These are phyloP conservation scores for Casuarina glauca DNA, from an alignment of 306 rosid species.

Conservation along the genomic window DNA sequence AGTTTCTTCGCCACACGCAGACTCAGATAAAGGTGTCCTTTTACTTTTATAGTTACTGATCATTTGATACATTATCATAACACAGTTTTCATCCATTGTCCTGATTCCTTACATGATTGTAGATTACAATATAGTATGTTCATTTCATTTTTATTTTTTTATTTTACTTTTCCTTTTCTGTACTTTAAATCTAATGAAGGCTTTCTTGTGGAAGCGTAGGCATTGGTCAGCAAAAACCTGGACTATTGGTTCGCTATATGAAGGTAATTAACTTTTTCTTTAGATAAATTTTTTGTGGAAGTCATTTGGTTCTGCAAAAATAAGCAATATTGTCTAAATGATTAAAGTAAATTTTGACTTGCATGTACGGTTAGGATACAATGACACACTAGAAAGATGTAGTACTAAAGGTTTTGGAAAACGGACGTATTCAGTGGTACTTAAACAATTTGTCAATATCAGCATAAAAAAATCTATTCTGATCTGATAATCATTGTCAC, in stretches of 20 bases:
- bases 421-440: background rate
- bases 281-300: background rate
- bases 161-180: background rate
- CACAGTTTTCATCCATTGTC: too few species aligned
- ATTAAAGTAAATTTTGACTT: background rate
- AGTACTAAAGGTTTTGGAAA: background rate
- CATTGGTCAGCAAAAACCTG: constrained; percentile 57
- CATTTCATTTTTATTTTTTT: constrained; percentile 2
- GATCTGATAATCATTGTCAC: background rate
- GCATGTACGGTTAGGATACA: background rate
- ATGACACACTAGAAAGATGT: background rate
- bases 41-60: constrained; percentile 9
- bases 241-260: constrained; percentile 84
- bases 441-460: background rate
- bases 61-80: constrained; percentile 16
- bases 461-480: background rate
- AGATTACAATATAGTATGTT: background rate
- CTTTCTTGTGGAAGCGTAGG: constrained; percentile 47
- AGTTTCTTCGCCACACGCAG: constrained; percentile 48
- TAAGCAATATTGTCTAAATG: background rate
- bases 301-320: constrained; percentile 1
- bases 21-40: constrained; percentile 64
- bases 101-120: background rate
- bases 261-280: constrained; percentile 54
- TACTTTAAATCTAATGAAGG: constrained; percentile 4